These are phyloP conservation scores for Blastocystis sp. DNA, from an alignment of 352 stramenopile genomes.

Conservation along the genomic window DNA sequence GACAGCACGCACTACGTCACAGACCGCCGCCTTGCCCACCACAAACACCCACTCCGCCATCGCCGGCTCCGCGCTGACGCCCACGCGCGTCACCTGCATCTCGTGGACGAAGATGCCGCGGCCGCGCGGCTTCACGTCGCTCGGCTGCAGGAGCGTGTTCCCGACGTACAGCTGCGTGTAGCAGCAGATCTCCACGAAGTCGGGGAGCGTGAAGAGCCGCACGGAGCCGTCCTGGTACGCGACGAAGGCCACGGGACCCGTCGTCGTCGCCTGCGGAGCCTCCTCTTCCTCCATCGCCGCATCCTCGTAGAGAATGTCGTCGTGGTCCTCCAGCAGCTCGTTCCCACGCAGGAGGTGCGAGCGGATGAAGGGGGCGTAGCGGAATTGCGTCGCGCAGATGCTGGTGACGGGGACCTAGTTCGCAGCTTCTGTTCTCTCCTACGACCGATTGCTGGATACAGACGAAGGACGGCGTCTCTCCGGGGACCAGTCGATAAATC, in stretches of 20 bases:
- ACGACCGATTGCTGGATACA: neutral
- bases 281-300: neutral
- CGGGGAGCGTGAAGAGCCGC: neutral
- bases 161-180: conserved; percentile 26
- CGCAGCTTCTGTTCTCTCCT: neutral
- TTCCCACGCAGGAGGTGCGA: neutral
- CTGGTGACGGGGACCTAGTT: neutral
- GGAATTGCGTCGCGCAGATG: neutral
- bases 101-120: neutral
- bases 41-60: neutral
- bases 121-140: neutral
- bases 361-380: neutral
- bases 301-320: neutral
- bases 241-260: neutral
- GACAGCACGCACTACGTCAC: conserved; percentile 16
- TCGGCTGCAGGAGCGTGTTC: neutral
- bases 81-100: neutral
- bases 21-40: neutral
- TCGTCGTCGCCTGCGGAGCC: neutral
- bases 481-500: neutral
- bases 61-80: neutral
- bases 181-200: neutral
- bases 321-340: neutral
- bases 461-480: neutral
- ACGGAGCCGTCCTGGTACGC: neutral